Evolutionary conservation across 2,329 filamentous ascomycete genomes (phyloP).

Genomic region (Paramyrothecium sp.): DNA sequence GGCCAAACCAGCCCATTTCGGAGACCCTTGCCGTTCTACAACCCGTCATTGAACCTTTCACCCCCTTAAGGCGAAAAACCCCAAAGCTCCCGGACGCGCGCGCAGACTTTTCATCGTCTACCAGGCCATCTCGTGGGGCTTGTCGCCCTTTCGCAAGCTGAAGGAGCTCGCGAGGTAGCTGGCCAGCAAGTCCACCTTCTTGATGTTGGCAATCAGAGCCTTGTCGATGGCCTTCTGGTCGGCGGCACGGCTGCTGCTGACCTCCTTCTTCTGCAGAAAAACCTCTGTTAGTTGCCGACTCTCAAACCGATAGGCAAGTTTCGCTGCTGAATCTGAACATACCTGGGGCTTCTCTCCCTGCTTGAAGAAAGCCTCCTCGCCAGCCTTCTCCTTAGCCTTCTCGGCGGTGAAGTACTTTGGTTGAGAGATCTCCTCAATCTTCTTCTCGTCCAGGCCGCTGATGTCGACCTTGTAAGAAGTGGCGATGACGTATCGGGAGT

Average conservation of each 20-base stretch:
- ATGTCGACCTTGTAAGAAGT: constrained; percentile 85
- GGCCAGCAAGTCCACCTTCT: constrained; percentile 93
- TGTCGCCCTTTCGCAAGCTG: constrained; percentile 98
- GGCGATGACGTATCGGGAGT: constrained; percentile 90
- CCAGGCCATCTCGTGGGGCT: constrained; percentile 99
- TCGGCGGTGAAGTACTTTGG: constrained; percentile 95
- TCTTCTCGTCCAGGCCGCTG: constrained; percentile 81
- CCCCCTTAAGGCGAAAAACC: constrained; percentile 11
- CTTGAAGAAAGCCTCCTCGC: constrained; percentile 99
- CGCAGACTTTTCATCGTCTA: constrained; percentile 54
- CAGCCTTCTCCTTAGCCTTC: constrained; percentile 91
- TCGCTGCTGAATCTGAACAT: constrained; percentile 34
- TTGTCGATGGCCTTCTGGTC: constrained; percentile 99
- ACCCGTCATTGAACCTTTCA: constrained; percentile 30
- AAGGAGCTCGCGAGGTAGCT: constrained; percentile 95
- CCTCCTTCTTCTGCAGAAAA: constrained; percentile 83
- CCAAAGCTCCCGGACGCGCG: constrained; percentile 23
- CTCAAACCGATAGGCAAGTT: too few species aligned
- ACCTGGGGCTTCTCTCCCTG: constrained; percentile 98
- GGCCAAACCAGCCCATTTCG: constrained; percentile 58
- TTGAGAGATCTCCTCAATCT: constrained; percentile 75
- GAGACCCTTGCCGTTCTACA: constrained; percentile 45
- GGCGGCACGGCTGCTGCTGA: constrained; percentile 84
- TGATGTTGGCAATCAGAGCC: constrained; percentile 90
- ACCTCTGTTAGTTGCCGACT: background rate